Evolutionary conservation across 225 moss, liverwort and hornwort genomes (phyloP).

Genomic region (Pseudoscleropodium purum): DNA sequence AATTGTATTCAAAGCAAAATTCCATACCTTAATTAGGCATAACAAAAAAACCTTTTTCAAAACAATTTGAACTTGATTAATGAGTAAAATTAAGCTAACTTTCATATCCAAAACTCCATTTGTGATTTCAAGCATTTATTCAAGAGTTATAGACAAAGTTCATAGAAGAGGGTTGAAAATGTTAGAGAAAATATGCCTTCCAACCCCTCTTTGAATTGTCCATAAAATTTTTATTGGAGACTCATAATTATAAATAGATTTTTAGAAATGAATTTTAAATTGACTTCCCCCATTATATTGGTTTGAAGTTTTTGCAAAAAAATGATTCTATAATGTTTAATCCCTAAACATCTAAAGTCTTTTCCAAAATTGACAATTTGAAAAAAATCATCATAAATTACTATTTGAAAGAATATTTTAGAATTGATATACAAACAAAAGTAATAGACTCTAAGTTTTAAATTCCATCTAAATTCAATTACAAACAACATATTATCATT

Average conservation of each 20-base stretch:
- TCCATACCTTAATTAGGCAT: neutral
- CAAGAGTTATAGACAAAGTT: neutral
- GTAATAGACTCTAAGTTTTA: too few relatives aligned
- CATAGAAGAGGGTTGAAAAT: neutral
- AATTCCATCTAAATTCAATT: too few relatives aligned
- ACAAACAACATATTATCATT: too few relatives aligned
- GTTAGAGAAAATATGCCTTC: neutral
- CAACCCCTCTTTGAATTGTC: neutral
- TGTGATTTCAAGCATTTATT: neutral
- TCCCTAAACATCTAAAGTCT: too few relatives aligned
- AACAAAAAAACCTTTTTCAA: neutral
- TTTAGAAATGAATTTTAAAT: neutral
- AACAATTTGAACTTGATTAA: neutral
- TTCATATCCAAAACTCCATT: neutral
- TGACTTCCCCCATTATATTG: accelerated
- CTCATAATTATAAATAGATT: neutral
- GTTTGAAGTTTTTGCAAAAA: neutral
- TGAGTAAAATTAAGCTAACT: neutral
- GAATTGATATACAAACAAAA: too few relatives aligned
- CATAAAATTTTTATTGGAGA: neutral
- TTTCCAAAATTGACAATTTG: too few relatives aligned
- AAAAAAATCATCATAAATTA: too few relatives aligned
- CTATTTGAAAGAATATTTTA: too few relatives aligned
- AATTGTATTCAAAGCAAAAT: neutral
- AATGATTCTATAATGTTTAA: neutral